Base-by-base conservation (phyloP, 208 protist species). In the Acanthamoeba lenticulata region DNA sequence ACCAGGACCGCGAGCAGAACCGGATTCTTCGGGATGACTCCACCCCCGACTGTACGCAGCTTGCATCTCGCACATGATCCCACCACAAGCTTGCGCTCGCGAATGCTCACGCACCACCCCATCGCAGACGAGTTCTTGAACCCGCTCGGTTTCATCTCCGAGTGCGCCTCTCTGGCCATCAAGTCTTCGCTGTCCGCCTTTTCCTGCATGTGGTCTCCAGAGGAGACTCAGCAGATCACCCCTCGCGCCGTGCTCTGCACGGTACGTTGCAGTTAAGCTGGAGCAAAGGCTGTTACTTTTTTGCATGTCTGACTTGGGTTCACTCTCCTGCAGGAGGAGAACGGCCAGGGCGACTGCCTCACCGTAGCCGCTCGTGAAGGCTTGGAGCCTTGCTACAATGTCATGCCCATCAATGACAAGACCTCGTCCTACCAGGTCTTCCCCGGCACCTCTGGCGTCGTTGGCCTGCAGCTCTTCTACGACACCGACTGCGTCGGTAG, bases 371-470 rank as follows among this genome's bases (percentile, higher is more conserved):
- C 69, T 1, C 79, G 29, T 29, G 19, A 49, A 17, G 32, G 69
- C 29, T 13, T 32, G 32, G 32, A 81, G 19, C 40, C 19, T 17
- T 88, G 79, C 49, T 88, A 88, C 79, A 88, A 88, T 38, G 27
- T 88, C 2, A 29, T 88, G 45, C 24, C 24, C 79, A 29, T 88
- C 79, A 88, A 88, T 15, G 79, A 88, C 49, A 15, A 17, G 0
- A 38, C 49, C 0, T 88, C 79, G 2, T 88, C 79, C 49, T 88
- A 36, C 79, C 79, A 88, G 79, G 38, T 88, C 21, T 88, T 88
- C n/a, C 0, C 79, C 45, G 42, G 79, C 27, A 57, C 79, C 42
- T 55, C 79, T 0, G 15, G 34, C 45, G 42, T 29, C 49, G 15
- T 40, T 21, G 79, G 79, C 27, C 49, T 88, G 42, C 42, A 40